Base-by-base conservation (phyloP, 768 basidiomycete species). In the Dacryopinax primogenitus region DNA sequence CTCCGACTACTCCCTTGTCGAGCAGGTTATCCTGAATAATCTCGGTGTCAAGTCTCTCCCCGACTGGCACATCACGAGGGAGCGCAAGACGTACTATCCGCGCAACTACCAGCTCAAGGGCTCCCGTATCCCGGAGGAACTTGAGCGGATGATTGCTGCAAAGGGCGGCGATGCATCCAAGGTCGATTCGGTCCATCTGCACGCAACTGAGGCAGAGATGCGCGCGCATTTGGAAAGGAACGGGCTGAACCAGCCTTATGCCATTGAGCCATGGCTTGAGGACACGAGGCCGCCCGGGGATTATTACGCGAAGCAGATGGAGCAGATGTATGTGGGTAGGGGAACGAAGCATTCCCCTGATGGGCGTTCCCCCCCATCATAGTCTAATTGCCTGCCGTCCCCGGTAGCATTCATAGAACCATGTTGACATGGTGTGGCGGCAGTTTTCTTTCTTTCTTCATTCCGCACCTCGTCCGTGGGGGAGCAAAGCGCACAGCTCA, bases 41-140 rank as follows among this genome's bases (percentile, higher is more conserved):
- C 30, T 58, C 4, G 26, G 51, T 21, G 21, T 4, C 3, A 30
- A 58, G 51, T 4, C 13, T 6, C 11, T 58, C 9, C 51, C 51
- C 13, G 30, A 58, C 51, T 58, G 30, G 23, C 4, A 28, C 4
- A 3, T 4, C 30, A 9, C 23, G 45, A 23, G n/a, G 12, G 26
- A 3, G 9, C 26, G 30, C 51, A 32, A 58, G 26, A 21, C 3
- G 26, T 58, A 30, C 26, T 58, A 58, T 30, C 51, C 51, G 3
- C 51, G 51, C 51, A 58, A 58, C 51, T 58, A 58, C 51, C 12
- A 15, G 11, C 32, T 23, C 51, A 58, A 58, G 26, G 51, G 51
- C 18, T 58, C 51, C 15, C 51, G 51, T 18, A 58, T 58, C 51
- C 51, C 51, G 11, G 7, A 3, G 11, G 51, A 58, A 21, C 51